Evolutionary conservation across 495 filamentous ascomycete species (phyloP).

Genomic region (Venustampulla echinocandica): DNA sequence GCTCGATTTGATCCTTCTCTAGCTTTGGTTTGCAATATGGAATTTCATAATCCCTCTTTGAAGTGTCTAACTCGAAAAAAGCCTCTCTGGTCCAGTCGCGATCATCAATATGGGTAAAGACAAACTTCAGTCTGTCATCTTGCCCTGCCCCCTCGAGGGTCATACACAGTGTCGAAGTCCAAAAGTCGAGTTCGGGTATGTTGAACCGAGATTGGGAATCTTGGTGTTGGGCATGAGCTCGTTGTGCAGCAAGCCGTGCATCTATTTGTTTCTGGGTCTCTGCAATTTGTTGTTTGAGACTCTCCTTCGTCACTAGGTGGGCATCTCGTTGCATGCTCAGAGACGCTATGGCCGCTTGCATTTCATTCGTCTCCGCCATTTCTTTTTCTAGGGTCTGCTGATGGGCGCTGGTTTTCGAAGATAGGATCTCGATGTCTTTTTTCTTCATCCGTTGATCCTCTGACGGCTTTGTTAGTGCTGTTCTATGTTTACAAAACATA

Average conservation of each 20-base stretch:
- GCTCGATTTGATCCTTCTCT: slow-evolving; percentile 62
- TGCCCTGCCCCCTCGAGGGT: slow-evolving; percentile 82
- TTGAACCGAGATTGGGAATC: slow-evolving; percentile 79
- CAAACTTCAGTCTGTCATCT: slow-evolving; percentile 81
- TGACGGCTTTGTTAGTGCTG: slow-evolving; percentile 27
- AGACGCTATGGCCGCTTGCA: slow-evolving; percentile 69
- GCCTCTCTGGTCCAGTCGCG: slow-evolving; percentile 81
- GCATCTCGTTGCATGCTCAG: slow-evolving; percentile 69
- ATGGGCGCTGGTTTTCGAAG: slow-evolving; percentile 66
- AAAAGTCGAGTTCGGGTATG: slow-evolving; percentile 87
- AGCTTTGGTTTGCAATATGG: slow-evolving; percentile 69
- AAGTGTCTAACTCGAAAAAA: slow-evolving; percentile 85
- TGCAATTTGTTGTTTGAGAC: slow-evolving; percentile 67
- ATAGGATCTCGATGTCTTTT: slow-evolving; percentile 76
- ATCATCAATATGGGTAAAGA: slow-evolving; percentile 82
- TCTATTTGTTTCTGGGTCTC: slow-evolving; percentile 63
- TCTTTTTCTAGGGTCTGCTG: slow-evolving; percentile 78
- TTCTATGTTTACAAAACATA: not conserved
- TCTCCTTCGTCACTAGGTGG: slow-evolving; percentile 62
- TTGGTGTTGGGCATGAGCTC: slow-evolving; percentile 48
- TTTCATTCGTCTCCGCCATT: slow-evolving; percentile 76
- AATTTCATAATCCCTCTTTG: slow-evolving; percentile 75
- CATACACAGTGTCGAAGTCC: slow-evolving; percentile 83
- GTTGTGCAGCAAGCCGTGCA: slow-evolving; percentile 40
- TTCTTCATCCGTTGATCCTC: slow-evolving; percentile 87